Conservation (phyloP, 2,329 filamentous ascomycete species). For the Fusarium chaquense region DNA sequence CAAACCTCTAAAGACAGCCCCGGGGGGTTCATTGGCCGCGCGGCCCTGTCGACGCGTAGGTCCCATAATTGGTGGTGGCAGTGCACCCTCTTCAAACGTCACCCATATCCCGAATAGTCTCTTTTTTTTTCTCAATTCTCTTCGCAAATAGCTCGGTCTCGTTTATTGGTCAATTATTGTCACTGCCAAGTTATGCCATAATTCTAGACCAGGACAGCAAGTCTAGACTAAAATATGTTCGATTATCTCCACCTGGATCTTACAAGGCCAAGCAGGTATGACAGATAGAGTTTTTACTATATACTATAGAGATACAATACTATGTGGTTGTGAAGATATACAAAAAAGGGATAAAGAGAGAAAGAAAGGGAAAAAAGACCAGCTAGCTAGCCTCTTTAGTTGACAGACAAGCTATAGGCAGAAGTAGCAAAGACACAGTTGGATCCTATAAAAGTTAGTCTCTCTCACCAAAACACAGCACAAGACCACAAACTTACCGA, state of each 20-base stretch:
- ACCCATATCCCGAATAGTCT: neutral
- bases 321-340: neutral
- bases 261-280: neutral
- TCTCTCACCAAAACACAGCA: neutral
- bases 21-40: slow-evolving; percentile 33
- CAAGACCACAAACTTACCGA: slow-evolving; percentile 50
- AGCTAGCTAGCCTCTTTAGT: slow-evolving; percentile 5
- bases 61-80: slow-evolving; percentile 42
- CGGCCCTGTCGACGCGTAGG: slow-evolving; percentile 37
- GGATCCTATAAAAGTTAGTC: slow-evolving; percentile 22
- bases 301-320: neutral
- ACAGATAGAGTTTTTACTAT: neutral
- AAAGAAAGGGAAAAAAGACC: neutral
- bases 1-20: slow-evolving; percentile 32
- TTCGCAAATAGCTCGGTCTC: neutral
- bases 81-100: slow-evolving; percentile 39
- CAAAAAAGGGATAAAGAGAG: neutral
- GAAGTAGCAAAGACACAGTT: slow-evolving; percentile 39
- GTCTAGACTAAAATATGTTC: neutral
- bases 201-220: neutral
- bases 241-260: neutral
- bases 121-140: neutral
- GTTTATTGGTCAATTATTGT: neutral
- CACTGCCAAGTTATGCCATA: neutral
- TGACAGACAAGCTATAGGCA: slow-evolving; percentile 34